Percentiles rank a stretch among this genome's conserved stretches.
Conservation (phyloP, 179 eudicot species). For the Carnegiea gigantea region DNA sequence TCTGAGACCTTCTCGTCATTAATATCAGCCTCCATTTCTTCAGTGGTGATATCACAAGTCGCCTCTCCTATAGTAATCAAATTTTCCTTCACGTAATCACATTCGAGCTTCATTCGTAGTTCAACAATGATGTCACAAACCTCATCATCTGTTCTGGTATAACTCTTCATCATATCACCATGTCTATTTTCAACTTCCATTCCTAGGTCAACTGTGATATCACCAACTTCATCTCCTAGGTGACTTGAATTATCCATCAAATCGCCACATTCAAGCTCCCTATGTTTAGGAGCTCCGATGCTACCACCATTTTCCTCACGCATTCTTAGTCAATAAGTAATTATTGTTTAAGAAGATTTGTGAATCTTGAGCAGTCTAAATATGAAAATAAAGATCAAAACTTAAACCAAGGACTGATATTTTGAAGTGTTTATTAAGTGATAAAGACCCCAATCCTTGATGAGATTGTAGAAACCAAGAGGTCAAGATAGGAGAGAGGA, state of each 20-base stretch:
- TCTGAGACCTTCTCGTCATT: conserved; percentile 18
- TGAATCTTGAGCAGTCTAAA: conserved; percentile 18
- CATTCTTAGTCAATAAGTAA: conserved; percentile 23
- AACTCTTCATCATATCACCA: neutral
- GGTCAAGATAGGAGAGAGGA: neutral
- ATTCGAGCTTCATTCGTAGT: conserved; percentile 22
- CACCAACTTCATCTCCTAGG: conserved; percentile 10
- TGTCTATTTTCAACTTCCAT: conserved; percentile 22
- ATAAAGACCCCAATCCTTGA: conserved; percentile 7
- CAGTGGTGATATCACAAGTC: conserved; percentile 10
- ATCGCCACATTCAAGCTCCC: conserved; percentile 22
- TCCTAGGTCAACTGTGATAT: conserved; percentile 11
- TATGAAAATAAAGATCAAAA: neutral
- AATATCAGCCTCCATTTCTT: conserved; percentile 16
- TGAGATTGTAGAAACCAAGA: neutral
- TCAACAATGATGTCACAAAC: conserved; percentile 15
- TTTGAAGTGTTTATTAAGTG: neutral
- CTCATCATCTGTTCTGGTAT: conserved; percentile 5
- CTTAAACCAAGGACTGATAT: neutral
- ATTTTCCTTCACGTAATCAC: conserved; percentile 7
- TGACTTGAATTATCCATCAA: neutral
- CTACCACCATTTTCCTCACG: conserved; percentile 25
- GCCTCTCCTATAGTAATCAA: conserved; percentile 11
- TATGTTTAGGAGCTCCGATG: conserved; percentile 11
- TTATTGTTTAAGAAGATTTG: neutral